These are phyloP conservation scores for Epichloe amarillans DNA, from an alignment of 2,329 filamentous ascomycete genomes.

Conservation along the genomic window DNA sequence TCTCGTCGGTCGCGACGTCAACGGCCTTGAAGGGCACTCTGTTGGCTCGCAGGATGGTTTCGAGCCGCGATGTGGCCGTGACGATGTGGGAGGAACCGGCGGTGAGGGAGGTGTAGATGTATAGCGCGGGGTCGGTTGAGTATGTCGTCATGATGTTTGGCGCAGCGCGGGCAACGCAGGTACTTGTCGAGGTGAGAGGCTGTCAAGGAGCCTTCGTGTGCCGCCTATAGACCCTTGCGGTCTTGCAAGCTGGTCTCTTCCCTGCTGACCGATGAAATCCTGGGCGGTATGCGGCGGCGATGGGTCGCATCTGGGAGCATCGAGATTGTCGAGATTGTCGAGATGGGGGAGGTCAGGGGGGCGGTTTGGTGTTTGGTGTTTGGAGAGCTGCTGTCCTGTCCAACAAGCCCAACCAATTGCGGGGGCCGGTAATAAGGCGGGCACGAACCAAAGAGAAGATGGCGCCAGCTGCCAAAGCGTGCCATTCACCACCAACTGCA, in stretches of 20 bases:
- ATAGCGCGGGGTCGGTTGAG: conserved; percentile 58
- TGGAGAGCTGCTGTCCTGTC: no score
- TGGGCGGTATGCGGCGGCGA: not conserved
- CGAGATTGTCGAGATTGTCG: no score
- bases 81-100: conserved; percentile 93
- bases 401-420: no score
- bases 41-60: conserved; percentile 93
- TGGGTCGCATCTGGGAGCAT: not conserved
- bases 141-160: conserved; percentile 27
- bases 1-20: conserved; percentile 81
- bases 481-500: no score
- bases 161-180: not conserved
- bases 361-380: not conserved
- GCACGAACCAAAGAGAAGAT: no score
- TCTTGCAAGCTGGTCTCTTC: no score
- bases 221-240: no score
- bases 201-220: no score
- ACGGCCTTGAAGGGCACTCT: conserved; percentile 85
- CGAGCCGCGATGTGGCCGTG: conserved; percentile 86
- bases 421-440: no score
- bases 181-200: not conserved
- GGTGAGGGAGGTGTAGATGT: conserved; percentile 92
- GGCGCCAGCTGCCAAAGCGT: no score
- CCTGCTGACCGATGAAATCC: not conserved
- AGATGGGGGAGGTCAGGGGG: no score